A percentile compares a stretch with the other conserved stretches of the same genome.
Evolutionary conservation across 169 alveolate genomes (phyloP).

Genomic region (Eimeria sp.): DNA sequence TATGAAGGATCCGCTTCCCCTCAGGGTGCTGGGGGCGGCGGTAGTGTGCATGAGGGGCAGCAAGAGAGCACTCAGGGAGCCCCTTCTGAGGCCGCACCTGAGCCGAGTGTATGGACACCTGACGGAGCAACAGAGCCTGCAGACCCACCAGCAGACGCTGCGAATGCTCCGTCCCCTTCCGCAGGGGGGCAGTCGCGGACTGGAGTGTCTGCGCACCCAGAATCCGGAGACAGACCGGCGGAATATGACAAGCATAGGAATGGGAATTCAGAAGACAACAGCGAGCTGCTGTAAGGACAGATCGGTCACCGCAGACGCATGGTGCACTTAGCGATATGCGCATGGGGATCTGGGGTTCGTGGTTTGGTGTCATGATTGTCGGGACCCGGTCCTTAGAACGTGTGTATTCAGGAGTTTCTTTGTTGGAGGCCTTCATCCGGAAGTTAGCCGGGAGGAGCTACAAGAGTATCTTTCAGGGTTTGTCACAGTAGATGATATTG

Average conservation of each 20-base stretch:
- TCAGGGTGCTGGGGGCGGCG: constrained; percentile 68
- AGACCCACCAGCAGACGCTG: constrained; percentile 53
- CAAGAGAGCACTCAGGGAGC: constrained; percentile 10
- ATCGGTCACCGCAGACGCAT: not conserved
- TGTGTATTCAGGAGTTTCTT: constrained; percentile 61
- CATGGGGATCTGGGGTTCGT: not conserved
- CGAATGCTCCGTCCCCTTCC: not conserved
- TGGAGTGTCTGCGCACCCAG: constrained; percentile 39
- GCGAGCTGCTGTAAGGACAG: not conserved
- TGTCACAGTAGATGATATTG: constrained; percentile 63
- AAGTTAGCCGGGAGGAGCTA: constrained; percentile 46
- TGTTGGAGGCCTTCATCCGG: constrained; percentile 69
- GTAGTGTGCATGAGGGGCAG: constrained; percentile 22
- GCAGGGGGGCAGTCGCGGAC: constrained; percentile 17
- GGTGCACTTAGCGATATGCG: not conserved
- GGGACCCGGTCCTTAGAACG: not conserved
- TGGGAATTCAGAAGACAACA: constrained; percentile 7
- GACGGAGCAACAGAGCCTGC: constrained; percentile 71
- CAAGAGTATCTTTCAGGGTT: constrained; percentile 62
- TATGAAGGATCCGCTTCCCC: constrained; percentile 73
- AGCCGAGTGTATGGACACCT: constrained; percentile 72
- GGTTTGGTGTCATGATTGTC: not conserved
- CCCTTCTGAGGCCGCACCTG: constrained; percentile 53
- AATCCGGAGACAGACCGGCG: constrained; percentile 47
- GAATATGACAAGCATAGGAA: constrained; percentile 21